Evolutionary conservation across 1,139 yeast species (phyloP).

Genomic region (Pichia norvegensis): DNA sequence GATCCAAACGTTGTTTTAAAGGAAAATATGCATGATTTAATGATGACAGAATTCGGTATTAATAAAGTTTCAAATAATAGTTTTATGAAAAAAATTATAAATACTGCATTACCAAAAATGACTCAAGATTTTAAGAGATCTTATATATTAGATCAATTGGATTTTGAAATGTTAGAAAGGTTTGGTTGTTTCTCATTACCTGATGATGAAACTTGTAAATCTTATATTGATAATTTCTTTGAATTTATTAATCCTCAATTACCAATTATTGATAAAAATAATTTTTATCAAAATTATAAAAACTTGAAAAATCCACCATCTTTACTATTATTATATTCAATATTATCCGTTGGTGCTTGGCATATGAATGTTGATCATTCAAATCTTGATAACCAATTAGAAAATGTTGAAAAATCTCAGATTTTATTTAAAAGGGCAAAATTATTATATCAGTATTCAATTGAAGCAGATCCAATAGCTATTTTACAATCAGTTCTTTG

Average conservation of each 20-base stretch:
- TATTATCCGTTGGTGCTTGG: conserved; percentile 59
- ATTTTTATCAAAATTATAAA: conserved; percentile 50
- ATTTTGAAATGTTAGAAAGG: conserved; percentile 48
- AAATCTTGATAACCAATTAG: conserved; percentile 38
- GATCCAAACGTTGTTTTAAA: conserved; percentile 19
- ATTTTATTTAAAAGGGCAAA: conserved; percentile 74
- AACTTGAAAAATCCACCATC: conserved; percentile 64
- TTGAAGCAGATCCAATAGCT: conserved; percentile 63
- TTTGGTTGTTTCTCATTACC: conserved; percentile 72
- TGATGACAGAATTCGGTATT: conserved; percentile 14
- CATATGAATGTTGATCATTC: conserved; percentile 32
- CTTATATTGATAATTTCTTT: conserved; percentile 56
- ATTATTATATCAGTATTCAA: conserved; percentile 61
- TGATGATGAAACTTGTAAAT: conserved; percentile 51
- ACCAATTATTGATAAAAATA: conserved; percentile 61
- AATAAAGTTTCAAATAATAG: conserved; percentile 9
- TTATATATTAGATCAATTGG: conserved; percentile 39
- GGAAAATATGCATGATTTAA: conserved; percentile 16
- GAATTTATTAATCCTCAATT: conserved; percentile 43
- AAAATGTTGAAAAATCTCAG: conserved; percentile 28
- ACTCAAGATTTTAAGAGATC: conserved; percentile 27
- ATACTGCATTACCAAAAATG: conserved; percentile 27
- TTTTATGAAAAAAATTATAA: conserved; percentile 16
- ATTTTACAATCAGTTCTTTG: conserved; percentile 58
- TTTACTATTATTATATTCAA: conserved; percentile 58